A percentile compares a stretch with the other conserved stretches of the same genome.
Evolutionary conservation across 768 basidiomycete species (phyloP).

Genomic region (Collybiopsis confluens): DNA sequence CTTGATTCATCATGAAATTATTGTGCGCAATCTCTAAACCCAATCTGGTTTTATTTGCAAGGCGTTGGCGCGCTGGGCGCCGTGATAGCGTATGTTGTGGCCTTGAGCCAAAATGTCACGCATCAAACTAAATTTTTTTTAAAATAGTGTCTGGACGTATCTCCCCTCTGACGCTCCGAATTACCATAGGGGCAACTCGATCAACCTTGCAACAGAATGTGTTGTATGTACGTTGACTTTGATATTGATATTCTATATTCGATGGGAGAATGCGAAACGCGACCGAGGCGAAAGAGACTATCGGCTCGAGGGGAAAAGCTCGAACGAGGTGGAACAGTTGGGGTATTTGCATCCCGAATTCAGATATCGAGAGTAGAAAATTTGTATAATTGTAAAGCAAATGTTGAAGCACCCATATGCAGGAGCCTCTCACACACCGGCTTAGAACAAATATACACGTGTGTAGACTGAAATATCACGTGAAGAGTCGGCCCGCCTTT

Average conservation of each 20-base stretch:
- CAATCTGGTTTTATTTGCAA: conserved; percentile 8
- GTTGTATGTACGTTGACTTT: no score
- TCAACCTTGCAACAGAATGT: conserved; percentile 37
- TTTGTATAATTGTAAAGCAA: no score
- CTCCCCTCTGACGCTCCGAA: conserved; percentile 41
- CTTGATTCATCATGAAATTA: background rate
- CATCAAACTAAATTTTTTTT: background rate
- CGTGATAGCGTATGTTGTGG: conserved; percentile 38
- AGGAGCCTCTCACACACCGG: no score
- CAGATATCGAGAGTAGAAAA: conserved; percentile 33
- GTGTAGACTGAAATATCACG: no score
- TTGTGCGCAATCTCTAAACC: background rate
- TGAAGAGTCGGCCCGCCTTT: no score
- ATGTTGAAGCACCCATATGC: no score
- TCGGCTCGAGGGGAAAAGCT: conserved; percentile 33
- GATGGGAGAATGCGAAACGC: conserved; percentile 38
- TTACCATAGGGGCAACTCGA: conserved; percentile 42
- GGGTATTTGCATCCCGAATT: conserved; percentile 44
- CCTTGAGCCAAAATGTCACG: background rate
- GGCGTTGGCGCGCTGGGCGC: conserved; percentile 41
- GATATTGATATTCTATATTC: no score
- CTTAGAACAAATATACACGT: no score
- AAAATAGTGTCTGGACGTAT: conserved; percentile 37
- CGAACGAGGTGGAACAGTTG: conserved; percentile 32
- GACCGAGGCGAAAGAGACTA: conserved; percentile 37